phyloP scores from a whole-genome alignment of 1,284 basidiomycete species.

The Rhodotorula sp. region DNA sequence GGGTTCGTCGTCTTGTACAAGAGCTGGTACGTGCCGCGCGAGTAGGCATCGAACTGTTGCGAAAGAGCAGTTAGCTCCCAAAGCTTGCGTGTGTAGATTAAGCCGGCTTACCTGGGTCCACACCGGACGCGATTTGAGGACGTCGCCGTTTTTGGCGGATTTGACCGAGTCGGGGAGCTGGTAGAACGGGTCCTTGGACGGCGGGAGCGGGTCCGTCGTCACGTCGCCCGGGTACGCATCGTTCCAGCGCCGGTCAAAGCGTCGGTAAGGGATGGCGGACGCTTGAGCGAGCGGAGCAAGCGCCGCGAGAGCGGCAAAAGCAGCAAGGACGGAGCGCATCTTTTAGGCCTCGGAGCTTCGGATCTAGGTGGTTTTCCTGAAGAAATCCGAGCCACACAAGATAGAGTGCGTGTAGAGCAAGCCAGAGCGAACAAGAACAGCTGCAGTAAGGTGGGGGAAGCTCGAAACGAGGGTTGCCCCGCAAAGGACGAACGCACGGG shows the following conservation, averaged over 20 bases:
- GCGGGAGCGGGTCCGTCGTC: not conserved
- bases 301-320: not conserved
- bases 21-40: slow-evolving; percentile 1
- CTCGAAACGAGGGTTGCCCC: not conserved
- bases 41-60: not conserved
- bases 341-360: not conserved
- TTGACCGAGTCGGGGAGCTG: not conserved
- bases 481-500: not conserved
- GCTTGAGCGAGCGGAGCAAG: not conserved
- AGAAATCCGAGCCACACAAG: not conserved
- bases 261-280: not conserved
- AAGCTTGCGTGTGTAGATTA: no score
- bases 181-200: slow-evolving; percentile 14
- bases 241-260: slow-evolving; percentile 1
- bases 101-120: not conserved
- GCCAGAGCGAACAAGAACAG: not conserved
- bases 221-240: not conserved
- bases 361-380: not conserved
- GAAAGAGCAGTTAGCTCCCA: no score
- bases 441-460: not conserved
- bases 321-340: not conserved
- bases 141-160: not conserved
- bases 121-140: slow-evolving; percentile 1
- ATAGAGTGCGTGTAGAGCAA: not conserved
- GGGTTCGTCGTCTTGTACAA: slow-evolving; percentile 12